These are phyloP conservation scores for Cladophialophora carrionii DNA, from an alignment of 2,329 filamentous ascomycete species.

Conservation along the genomic window DNA sequence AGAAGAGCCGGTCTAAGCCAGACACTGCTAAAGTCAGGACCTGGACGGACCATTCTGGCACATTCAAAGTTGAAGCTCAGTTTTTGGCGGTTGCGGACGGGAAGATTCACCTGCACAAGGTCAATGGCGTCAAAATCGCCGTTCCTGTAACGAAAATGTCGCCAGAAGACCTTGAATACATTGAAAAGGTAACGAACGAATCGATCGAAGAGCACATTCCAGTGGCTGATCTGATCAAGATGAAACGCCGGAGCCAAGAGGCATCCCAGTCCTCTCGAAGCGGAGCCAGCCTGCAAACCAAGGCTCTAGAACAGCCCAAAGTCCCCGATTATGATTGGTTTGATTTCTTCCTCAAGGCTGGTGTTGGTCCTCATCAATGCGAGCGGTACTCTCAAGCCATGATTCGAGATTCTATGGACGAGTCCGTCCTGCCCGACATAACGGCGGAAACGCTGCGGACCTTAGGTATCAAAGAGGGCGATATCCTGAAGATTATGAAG, in stretches of 20 bases:
- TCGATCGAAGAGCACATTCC: constrained; percentile 93
- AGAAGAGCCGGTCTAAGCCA: constrained; percentile 69
- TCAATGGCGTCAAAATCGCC: constrained; percentile 97
- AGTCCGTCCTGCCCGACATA: constrained; percentile 88
- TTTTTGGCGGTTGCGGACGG: constrained; percentile 93
- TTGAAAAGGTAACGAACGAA: constrained; percentile 82
- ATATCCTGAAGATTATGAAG: constrained; percentile 95
- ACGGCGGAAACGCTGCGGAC: constrained; percentile 80
- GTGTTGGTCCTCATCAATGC: constrained; percentile 88
- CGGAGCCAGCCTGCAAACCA: constrained; percentile 43
- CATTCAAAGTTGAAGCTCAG: constrained; percentile 96
- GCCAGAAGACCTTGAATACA: constrained; percentile 89
- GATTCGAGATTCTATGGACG: constrained; percentile 89
- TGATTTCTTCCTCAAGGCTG: constrained; percentile 92
- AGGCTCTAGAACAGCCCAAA: constrained; percentile 36
- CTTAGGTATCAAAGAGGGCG: constrained; percentile 90
- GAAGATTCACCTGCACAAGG: constrained; percentile 96
- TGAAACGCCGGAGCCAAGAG: constrained; percentile 50
- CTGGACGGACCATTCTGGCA: constrained; percentile 94
- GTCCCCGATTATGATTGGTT: constrained; percentile 92
- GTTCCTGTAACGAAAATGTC: constrained; percentile 97
- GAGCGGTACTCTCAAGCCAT: constrained; percentile 94
- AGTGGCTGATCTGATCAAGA: constrained; percentile 72
- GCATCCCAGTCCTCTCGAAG: constrained; percentile 46
- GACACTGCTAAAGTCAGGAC: constrained; percentile 80